phyloP scores from a whole-genome alignment of 495 filamentous ascomycete species.

The Penicillium antarcticum region DNA sequence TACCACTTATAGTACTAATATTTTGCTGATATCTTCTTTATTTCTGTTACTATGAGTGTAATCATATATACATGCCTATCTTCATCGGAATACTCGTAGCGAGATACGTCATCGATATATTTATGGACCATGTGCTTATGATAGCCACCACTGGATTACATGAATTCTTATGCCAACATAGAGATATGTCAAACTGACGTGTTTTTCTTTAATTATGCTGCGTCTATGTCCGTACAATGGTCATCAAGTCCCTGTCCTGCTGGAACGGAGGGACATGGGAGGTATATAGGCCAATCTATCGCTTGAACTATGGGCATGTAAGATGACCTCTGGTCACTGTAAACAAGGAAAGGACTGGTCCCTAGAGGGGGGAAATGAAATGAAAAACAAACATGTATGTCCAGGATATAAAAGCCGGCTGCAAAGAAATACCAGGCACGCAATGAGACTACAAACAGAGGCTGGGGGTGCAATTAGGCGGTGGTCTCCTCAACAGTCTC shows the following conservation, averaged over 20 bases:
- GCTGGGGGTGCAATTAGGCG: conserved; percentile 4
- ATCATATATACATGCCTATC: no score
- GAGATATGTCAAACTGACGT: background rate
- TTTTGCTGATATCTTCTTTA: no score
- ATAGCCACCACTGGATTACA: no score
- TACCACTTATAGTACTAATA: no score
- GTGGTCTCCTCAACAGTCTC: conserved; percentile 11
- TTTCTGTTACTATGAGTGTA: no score
- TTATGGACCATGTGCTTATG: no score
- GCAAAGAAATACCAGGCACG: background rate
- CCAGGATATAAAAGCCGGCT: conserved; percentile 7
- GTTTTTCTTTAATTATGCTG: background rate
- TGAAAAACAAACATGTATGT: conserved; percentile 10
- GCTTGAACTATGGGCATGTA: conserved; percentile 10
- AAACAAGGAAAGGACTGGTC: background rate
- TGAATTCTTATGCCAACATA: background rate
- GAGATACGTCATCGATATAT: no score
- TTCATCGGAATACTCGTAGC: no score
- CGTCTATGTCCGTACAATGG: background rate
- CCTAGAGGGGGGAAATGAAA: background rate
- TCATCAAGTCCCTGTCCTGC: background rate
- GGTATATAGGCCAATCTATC: conserved; percentile 23
- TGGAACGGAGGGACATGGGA: background rate
- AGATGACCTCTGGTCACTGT: background rate
- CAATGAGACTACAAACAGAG: conserved; percentile 1